A percentile compares a stretch with the other conserved stretches of the same genome.
phyloP scores from a whole-genome alignment of 306 rosid species.

The Rosa chinensis region DNA sequence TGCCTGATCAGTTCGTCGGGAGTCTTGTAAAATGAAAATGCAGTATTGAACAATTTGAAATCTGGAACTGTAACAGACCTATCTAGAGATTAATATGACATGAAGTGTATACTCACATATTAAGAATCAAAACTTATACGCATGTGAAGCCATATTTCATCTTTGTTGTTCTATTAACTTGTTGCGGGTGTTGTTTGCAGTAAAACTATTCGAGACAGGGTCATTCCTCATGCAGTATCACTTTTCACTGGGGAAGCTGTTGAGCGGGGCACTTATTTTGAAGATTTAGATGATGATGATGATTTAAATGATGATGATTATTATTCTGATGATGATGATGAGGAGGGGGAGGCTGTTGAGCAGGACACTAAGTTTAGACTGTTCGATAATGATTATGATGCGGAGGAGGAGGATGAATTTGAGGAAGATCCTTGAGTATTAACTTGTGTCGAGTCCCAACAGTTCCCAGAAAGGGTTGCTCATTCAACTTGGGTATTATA shows the following conservation, averaged over 20 bases:
- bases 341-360: constrained; percentile 11
- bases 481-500: not conserved
- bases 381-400: constrained; percentile 16
- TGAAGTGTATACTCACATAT: not conserved
- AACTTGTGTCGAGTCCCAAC: not conserved
- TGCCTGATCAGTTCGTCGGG: not conserved
- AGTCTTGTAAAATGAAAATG: not conserved
- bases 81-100: not conserved
- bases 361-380: not conserved
- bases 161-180: constrained; percentile 12
- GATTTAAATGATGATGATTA: constrained; percentile 42
- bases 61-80: not conserved
- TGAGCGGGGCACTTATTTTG: constrained; percentile 46
- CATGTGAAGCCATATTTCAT: constrained; percentile 2
- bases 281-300: constrained; percentile 55
- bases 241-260: constrained; percentile 85
- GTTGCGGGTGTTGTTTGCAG: constrained; percentile 33
- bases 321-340: constrained; percentile 32
- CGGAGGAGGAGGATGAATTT: constrained; percentile 49
- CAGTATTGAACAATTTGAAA: not conserved
- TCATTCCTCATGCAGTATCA: constrained; percentile 79
- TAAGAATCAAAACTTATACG: not conserved
- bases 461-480: not conserved
- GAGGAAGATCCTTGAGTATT: constrained; percentile 4
- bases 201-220: constrained; percentile 65